Evolutionary conservation across 352 stramenopile species (phyloP).

Genomic region (Aphanomyces cochlioides): DNA sequence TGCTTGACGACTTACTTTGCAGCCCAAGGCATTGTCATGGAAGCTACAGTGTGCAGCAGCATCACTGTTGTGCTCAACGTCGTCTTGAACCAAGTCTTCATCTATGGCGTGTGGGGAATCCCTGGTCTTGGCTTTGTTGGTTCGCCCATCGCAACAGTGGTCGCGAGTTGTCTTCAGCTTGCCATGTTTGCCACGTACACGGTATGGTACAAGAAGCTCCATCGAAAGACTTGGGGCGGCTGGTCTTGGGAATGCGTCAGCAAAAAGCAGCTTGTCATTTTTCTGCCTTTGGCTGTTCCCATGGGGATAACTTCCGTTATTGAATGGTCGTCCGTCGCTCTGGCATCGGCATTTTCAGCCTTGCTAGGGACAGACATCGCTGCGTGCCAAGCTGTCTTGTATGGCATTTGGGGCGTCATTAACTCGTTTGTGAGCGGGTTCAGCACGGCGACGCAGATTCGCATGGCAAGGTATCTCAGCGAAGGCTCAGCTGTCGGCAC

Average conservation of each 20-base stretch:
- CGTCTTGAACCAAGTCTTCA: slow-evolving; percentile 44
- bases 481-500: slow-evolving; percentile 42
- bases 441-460: slow-evolving; percentile 47
- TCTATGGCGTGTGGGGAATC: slow-evolving; percentile 42
- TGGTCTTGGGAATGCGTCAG: slow-evolving; percentile 43
- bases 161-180: slow-evolving; percentile 47
- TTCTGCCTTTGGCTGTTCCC: slow-evolving; percentile 44
- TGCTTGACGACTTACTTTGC: slow-evolving; percentile 44
- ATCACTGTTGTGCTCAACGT: slow-evolving; percentile 42
- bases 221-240: slow-evolving; percentile 45
- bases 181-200: slow-evolving; percentile 45
- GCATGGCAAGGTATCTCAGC: slow-evolving; percentile 47
- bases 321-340: slow-evolving; percentile 43
- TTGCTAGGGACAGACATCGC: slow-evolving; percentile 47
- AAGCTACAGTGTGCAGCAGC: slow-evolving; percentile 39
- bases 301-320: slow-evolving; percentile 49
- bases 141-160: slow-evolving; percentile 45
- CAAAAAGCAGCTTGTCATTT: slow-evolving; percentile 43
- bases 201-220: slow-evolving; percentile 46
- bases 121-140: slow-evolving; percentile 41
- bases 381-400: slow-evolving; percentile 44
- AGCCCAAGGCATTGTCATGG: slow-evolving; percentile 42
- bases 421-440: slow-evolving; percentile 49
- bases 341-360: slow-evolving; percentile 42
- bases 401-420: slow-evolving; percentile 43